A percentile compares a stretch with the other conserved stretches of the same genome.
Evolutionary conservation across 1,139 yeast genomes (phyloP).

Genomic region (Nakaseomyces glabratus): DNA sequence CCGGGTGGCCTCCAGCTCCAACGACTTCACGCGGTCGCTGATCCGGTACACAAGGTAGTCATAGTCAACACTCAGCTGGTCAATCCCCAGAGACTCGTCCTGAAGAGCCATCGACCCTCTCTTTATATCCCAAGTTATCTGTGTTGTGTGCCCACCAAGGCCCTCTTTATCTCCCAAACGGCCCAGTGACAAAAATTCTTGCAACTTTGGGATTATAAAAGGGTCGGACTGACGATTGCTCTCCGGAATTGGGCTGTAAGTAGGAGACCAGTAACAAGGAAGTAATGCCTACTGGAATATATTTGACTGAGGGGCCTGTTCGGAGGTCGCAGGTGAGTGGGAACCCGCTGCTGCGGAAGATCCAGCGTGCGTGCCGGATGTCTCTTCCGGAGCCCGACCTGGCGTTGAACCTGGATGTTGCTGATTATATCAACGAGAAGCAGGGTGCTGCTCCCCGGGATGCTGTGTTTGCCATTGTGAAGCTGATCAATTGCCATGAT

Average conservation of each 20-base stretch:
- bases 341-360: constrained; percentile 45
- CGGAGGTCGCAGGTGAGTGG: constrained; percentile 26
- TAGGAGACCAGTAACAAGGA: too few species aligned
- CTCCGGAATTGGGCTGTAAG: too few species aligned
- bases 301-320: constrained; percentile 29
- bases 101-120: constrained; percentile 23
- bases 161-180: too few species aligned
- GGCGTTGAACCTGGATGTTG: constrained; percentile 80
- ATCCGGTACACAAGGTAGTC: constrained; percentile 58
- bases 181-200: too few species aligned
- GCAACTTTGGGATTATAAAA: too few species aligned
- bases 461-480: constrained; percentile 86
- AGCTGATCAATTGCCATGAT: constrained; percentile 71
- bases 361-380: constrained; percentile 84
- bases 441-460: constrained; percentile 89
- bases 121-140: too few species aligned
- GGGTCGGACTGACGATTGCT: too few species aligned
- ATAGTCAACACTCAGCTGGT: constrained; percentile 48
- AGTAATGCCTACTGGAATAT: constrained; percentile 28
- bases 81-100: constrained; percentile 56
- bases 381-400: constrained; percentile 80
- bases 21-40: constrained; percentile 40
- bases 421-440: constrained; percentile 86
- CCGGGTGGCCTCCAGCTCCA: constrained; percentile 34
- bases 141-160: too few species aligned